Base-by-base conservation (phyloP, 1,284 basidiomycete species). In the Leccinum insigne region DNA sequence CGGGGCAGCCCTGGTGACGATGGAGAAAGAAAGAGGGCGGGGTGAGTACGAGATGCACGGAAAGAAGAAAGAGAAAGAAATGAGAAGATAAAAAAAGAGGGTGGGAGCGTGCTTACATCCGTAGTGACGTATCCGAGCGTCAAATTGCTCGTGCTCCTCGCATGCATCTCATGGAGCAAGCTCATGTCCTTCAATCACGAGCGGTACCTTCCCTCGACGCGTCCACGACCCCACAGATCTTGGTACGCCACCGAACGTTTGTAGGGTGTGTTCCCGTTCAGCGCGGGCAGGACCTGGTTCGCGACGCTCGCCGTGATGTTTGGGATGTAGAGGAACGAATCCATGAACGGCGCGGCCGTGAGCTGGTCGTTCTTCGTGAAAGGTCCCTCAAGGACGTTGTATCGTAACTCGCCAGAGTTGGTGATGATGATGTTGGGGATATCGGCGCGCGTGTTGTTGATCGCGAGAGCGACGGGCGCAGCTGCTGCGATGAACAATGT, bases 311-410 rank as follows among this genome's bases (percentile, higher is more conserved):
- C 77, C 0, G 80, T 74, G 54, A 91, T 79, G 47, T 84, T 23
- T 23, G 23, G 23, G 23, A 23, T 23, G 23, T 23, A 23, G 23
- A 23, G 23, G 23, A 23, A 23, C 23, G 23, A 23, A 23, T 23
- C 23, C 23, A 23, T 23, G 23, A 23, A 23, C 23, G 23, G 23
- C 23, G 23, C 78, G 1, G 85, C 83, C 0, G 90, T 91, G 26
- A 93, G 82, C 73, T 93, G 87, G 75, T 94, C 92, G 75, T 94
- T 93, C 72, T 86, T 86, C 57, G 89, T 90, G 78, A 94, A 94
- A 2, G 85, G 69, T 1, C 92, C 93, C 2, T 80, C 67, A 72
- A 85, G 86, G 57, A 95, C 75, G 71, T 93, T 88, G 78, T 90
- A 94, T 59, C 93, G 86, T 71, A 90, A 82, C n/a, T 82, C 88